phyloP scores from a whole-genome alignment of 768 basidiomycete species.

The Leccinum uliginosum region DNA sequence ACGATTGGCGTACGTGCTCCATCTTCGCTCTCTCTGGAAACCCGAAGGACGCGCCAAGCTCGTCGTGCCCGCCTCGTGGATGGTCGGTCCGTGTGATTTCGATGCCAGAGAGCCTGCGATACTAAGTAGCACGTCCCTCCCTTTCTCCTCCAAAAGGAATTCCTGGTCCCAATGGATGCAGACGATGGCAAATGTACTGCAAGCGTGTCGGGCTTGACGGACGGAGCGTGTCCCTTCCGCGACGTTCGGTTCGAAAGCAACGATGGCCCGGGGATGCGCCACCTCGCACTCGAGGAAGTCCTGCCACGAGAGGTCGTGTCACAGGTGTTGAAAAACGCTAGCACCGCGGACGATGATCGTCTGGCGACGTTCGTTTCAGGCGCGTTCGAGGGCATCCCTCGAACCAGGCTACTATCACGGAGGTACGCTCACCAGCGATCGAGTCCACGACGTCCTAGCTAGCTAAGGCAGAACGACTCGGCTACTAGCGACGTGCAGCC shows the following conservation, averaged over 20 bases:
- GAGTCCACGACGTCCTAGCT: not conserved
- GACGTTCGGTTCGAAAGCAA: constrained; percentile 15
- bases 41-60: constrained; percentile 15
- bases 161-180: not conserved
- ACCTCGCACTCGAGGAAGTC: not conserved
- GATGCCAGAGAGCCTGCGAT: not conserved
- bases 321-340: constrained; percentile 3
- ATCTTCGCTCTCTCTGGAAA: constrained; percentile 23
- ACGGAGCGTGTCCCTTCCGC: constrained; percentile 14
- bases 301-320: constrained; percentile 12
- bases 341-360: not conserved
- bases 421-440: constrained; percentile 12
- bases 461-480: constrained; percentile 5
- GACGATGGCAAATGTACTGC: constrained; percentile 1
- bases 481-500: constrained; percentile 7
- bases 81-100: constrained; percentile 12
- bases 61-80: constrained; percentile 22
- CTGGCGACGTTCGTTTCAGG: constrained; percentile 8
- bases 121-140: not conserved
- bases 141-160: constrained; percentile 7
- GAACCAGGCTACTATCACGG: constrained; percentile 3
- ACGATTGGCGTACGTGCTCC: constrained; percentile 17
- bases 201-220: not conserved
- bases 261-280: not conserved
- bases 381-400: constrained; percentile 16